Base-by-base conservation (phyloP, 2,329 filamentous ascomycete genomes). In the Calycina herbarum region DNA sequence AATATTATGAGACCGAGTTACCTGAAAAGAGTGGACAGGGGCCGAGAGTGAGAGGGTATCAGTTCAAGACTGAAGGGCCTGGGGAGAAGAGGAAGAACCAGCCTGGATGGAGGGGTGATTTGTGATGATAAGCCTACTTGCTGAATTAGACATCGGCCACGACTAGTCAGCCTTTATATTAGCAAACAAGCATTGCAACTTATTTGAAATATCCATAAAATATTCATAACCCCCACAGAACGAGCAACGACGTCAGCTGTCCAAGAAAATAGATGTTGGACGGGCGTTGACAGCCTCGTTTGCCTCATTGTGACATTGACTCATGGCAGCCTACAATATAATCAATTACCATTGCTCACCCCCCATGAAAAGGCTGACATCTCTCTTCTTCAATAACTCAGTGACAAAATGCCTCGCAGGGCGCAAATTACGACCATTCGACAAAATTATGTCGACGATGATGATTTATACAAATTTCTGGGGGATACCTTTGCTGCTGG, bases 31-130 rank as follows among this genome's bases (percentile, higher is more conserved):
- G 87, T 0, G 94, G 93, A 0, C 82, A 89, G 72, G 88, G 94
- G 10, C 95, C 95, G 10, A 85, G 92, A 76, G 83, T 91, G 42
- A 84, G 93, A 73, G 93, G 93, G 1, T 96, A 96, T 73, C 91
- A 96, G 74, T 91, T 89, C 77, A 93, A 91, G 77, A 86, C 87
- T 61, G 85, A 88, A 59, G 88, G 73, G 0, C 69, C 86, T 0
- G 84, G 85, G 7, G 85, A 88, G 59, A 83, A 85, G 33, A 90
- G 83, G 76, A 89, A 88, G 71, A 93, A 94, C 75, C 82, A 85
- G 45, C 82, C 87, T 13, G 83, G 85, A 1, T 96, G 89, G 82
- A 85, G 85, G 56, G 84, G 45, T 13, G 45, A 51, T 51, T 27
- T 51, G 7, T 20, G 20, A 51, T 38, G 31, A 33, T 33, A 33